Percentiles rank a stretch among this genome's conserved stretches.
Conservation (phyloP, 2,329 filamentous ascomycete species). For the Boeremia lycopersici region DNA sequence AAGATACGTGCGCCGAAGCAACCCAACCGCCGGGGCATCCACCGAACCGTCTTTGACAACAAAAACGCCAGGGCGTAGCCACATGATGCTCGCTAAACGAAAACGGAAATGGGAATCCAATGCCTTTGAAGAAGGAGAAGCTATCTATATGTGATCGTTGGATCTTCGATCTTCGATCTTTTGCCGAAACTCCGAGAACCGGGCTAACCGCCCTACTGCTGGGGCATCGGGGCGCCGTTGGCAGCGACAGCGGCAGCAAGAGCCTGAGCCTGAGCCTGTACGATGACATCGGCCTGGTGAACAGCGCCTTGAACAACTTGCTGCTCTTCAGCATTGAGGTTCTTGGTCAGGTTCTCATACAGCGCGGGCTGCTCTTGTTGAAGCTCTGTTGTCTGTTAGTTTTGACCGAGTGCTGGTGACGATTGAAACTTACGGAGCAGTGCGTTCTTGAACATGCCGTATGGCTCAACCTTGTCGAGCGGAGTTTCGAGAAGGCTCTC, state of each 20-base stretch:
- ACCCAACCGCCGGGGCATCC: slow-evolving; percentile 24
- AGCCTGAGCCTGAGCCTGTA: slow-evolving; percentile 34
- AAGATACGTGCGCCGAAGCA: slow-evolving; percentile 21
- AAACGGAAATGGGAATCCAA: slow-evolving; percentile 30
- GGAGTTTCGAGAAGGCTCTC: slow-evolving; percentile 91
- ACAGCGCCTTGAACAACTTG: slow-evolving; percentile 79
- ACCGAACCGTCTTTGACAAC: slow-evolving; percentile 24
- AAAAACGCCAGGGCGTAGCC: slow-evolving; percentile 33
- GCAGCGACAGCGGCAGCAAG: slow-evolving; percentile 25
- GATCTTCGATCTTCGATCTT: not conserved
- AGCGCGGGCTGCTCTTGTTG: slow-evolving; percentile 91
- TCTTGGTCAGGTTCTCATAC: slow-evolving; percentile 79
- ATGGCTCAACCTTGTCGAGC: slow-evolving; percentile 93
- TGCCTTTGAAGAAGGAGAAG: slow-evolving; percentile 22
- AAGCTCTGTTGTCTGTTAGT: slow-evolving; percentile 65
- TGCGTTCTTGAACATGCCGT: slow-evolving; percentile 82
- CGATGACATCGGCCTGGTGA: slow-evolving; percentile 68
- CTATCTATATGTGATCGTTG: slow-evolving; percentile 27
- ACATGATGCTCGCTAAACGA: slow-evolving; percentile 42
- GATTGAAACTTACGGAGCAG: slow-evolving; percentile 72
- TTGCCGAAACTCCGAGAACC: slow-evolving; percentile 1
- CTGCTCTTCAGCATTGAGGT: slow-evolving; percentile 81
- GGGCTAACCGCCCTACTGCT: slow-evolving; percentile 21
- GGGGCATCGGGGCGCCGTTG: slow-evolving; percentile 23
- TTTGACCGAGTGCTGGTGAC: not conserved